Base-by-base conservation (phyloP, 306 rosid species). In the Quillaja saponaria region DNA sequence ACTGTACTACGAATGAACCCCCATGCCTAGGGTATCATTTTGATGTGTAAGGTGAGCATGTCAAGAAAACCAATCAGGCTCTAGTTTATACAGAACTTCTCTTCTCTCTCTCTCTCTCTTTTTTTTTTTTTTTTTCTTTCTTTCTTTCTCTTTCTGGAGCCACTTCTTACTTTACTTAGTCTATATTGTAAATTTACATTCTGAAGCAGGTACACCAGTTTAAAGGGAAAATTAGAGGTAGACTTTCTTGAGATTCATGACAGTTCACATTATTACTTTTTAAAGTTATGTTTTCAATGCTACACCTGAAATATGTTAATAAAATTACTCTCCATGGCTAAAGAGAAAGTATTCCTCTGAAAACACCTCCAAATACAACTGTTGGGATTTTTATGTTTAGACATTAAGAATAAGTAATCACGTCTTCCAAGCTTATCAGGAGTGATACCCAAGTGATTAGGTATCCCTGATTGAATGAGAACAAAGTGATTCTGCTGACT, bases 161-260 rank as follows among this genome's bases (percentile, higher is more conserved):
- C n/a, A n/a, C n/a, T 49, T 48, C 19, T 20, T 63, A 15, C 38
- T 13, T 17, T 19, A 25, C 48, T 5, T 18, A 14, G 16, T 21
- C 33, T n/a, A 13, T 20, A 18, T 37, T 38, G 28, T 13, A 28
- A 64, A 25, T 38, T 49, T 7, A n/a, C n/a, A 8, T 49, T 50
- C 39, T 38, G 15, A 38, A 15, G n/a, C n/a, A n/a, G n/a, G n/a
- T n/a, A n/a, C n/a, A n/a, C n/a, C n/a, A n/a, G n/a, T n/a, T n/a
- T n/a, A n/a, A n/a, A 50, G 14, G 1, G 20, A 49, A 64, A 20
- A 50, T 50, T 52, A 38, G n/a, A 63, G 68, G 58, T 37, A 63
- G 58, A 35, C 37, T 19, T 50, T 25, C 44, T 35, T 13, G 8
- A 35, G 10, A 61, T 18, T 33, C 33, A 12, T 6, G 18, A n/a